Conservation (phyloP, 2,329 filamentous ascomycete genomes). For the Acrocalymma vagum region DNA sequence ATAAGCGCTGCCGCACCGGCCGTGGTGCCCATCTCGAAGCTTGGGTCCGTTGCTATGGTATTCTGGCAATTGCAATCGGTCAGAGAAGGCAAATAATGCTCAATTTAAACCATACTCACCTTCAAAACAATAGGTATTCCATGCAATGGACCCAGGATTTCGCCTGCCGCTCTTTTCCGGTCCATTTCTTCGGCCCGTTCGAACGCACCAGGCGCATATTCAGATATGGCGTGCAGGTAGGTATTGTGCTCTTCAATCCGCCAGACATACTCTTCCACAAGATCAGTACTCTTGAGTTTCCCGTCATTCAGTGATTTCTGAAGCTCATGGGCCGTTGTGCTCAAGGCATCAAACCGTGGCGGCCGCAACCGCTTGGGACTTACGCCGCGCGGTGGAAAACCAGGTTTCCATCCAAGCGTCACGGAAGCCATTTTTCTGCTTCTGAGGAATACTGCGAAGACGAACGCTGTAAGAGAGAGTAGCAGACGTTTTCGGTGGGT, state of each 20-base stretch:
- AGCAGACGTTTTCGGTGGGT: no score
- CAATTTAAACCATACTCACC: no score
- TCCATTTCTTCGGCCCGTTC: conserved; percentile 36
- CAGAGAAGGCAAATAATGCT: no score
- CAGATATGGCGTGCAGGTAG: conserved; percentile 34
- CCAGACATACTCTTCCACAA: conserved; percentile 22
- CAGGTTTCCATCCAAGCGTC: no score
- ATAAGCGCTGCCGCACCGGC: conserved; percentile 36
- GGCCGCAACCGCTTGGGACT: no score
- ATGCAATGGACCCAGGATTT: conserved; percentile 36
- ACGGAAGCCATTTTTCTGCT: no score
- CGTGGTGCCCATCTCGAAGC: conserved; percentile 39
- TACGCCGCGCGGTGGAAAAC: no score
- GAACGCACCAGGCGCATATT: not conserved
- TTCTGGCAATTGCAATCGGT: conserved; percentile 32
- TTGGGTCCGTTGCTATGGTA: conserved; percentile 32
- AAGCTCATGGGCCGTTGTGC: no score
- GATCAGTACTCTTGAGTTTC: conserved; percentile 19
- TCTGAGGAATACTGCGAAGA: no score
- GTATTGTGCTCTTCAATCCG: conserved; percentile 24
- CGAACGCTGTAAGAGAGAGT: no score
- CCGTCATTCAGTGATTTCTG: no score
- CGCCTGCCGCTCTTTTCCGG: conserved; percentile 32
- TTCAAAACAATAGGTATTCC: conserved; percentile 47
- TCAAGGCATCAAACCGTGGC: no score